These are phyloP conservation scores for Fagus crenata DNA, from an alignment of 306 rosid species.

Conservation along the genomic window DNA sequence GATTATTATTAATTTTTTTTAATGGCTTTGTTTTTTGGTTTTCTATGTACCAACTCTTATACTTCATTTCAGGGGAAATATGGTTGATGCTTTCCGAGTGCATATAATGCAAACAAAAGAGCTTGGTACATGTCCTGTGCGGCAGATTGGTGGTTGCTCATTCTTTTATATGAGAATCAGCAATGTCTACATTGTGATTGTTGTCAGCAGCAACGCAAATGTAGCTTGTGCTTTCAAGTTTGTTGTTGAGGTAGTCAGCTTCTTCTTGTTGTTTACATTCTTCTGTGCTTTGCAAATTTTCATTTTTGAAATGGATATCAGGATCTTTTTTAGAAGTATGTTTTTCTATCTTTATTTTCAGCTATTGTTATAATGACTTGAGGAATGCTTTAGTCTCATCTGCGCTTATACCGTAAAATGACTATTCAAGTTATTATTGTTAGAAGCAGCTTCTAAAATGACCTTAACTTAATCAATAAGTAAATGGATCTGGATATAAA, in stretches of 20 bases:
- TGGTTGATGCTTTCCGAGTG: constrained; percentile 96
- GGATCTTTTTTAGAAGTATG: not conserved
- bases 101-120: constrained; percentile 98
- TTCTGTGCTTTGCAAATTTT: constrained; percentile 3
- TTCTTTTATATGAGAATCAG: constrained; percentile 98
- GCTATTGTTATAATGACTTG: too few relatives aligned
- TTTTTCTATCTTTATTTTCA: not conserved
- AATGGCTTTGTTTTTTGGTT: not conserved
- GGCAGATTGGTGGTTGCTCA: constrained; percentile 96
- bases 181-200: constrained; percentile 93
- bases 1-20: not conserved
- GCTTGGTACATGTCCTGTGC: constrained; percentile 97
- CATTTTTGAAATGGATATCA: not conserved
- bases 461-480: not conserved
- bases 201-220: constrained; percentile 98
- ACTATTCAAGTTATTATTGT: not conserved
- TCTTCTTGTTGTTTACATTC: constrained; percentile 16
- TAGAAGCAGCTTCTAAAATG: constrained; percentile 4
- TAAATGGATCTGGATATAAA: not conserved
- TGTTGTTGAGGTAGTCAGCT: constrained; percentile 79
- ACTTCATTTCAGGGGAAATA: constrained; percentile 70
- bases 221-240: constrained; percentile 98
- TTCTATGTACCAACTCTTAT: constrained; percentile 16
- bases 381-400: too few relatives aligned
- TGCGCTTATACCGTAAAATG: too few relatives aligned